These are phyloP conservation scores for Vinca minor DNA, from an alignment of 257 asterid species.

Conservation along the genomic window DNA sequence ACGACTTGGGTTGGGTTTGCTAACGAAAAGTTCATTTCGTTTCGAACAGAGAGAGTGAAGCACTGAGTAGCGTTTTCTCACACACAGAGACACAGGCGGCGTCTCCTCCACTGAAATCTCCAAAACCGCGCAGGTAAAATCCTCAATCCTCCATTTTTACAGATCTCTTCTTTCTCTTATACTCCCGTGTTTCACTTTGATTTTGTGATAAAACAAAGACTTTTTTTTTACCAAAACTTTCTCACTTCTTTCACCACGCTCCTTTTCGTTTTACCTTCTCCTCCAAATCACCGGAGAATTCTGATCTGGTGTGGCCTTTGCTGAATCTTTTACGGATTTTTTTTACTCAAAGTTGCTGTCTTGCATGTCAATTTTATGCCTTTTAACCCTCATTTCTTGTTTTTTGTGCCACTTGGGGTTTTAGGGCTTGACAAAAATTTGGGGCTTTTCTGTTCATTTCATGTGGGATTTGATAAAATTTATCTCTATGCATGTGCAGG, in stretches of 20 bases:
- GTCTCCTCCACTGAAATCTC: neutral
- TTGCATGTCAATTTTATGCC: slow-evolving; percentile 2
- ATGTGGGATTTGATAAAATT: neutral
- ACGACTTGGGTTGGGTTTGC: too few relatives aligned
- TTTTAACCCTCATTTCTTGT: slow-evolving; percentile 1
- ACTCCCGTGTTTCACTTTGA: neutral
- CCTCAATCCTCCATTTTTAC: neutral
- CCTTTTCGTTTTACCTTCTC: neutral
- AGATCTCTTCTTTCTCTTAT: neutral
- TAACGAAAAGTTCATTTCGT: too few relatives aligned
- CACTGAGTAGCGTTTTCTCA: neutral
- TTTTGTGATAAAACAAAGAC: neutral
- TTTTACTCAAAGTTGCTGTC: neutral
- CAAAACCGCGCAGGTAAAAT: neutral
- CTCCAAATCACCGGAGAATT: neutral
- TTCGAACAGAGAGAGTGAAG: too few relatives aligned
- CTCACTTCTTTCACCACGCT: too few relatives aligned
- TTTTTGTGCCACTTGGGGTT: slow-evolving; percentile 11
- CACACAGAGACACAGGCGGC: neutral
- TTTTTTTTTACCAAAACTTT: neutral
- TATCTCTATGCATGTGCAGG: slow-evolving; percentile 33
- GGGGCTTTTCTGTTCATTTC: slow-evolving; percentile 32
- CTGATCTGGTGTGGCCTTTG: neutral
- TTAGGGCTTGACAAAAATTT: slow-evolving; percentile 26
- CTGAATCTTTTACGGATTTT: neutral